A percentile compares a stretch with the other conserved stretches of the same genome.
Conservation (phyloP, 306 rosid genomes). For the Prinsepia uniflora region DNA sequence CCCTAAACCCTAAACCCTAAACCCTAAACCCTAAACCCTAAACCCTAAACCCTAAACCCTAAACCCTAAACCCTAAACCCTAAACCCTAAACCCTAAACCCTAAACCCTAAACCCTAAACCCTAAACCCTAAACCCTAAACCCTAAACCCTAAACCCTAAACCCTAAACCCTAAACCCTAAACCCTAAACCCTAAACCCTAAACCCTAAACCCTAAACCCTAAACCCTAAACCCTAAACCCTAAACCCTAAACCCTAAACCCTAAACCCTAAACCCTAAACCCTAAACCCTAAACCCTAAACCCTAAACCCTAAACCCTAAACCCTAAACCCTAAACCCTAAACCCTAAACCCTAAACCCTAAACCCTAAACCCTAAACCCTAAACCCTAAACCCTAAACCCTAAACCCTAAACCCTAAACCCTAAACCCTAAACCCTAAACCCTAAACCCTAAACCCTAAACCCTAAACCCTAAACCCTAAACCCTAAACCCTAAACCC, state of each 20-base stretch:
- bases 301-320: constrained; percentile 13
- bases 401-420: constrained; percentile 19
- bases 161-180: constrained; percentile 19
- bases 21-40: constrained; percentile 18
- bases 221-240: constrained; percentile 24
- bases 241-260: too few relatives aligned
- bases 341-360: constrained; percentile 16
- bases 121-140: constrained; percentile 15
- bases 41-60: constrained; percentile 21
- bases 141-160: constrained; percentile 21
- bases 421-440: constrained; percentile 11
- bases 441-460: constrained; percentile 18
- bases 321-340: constrained; percentile 15
- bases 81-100: constrained; percentile 16
- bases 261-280: constrained; percentile 18
- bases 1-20: constrained; percentile 14
- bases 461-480: constrained; percentile 14
- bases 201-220: constrained; percentile 18
- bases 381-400: constrained; percentile 26
- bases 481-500: constrained; percentile 21
- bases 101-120: constrained; percentile 20
- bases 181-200: constrained; percentile 17
- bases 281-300: constrained; percentile 19
- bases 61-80: constrained; percentile 11
- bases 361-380: constrained; percentile 25